These are phyloP conservation scores for Cutaneotrichosporon cutaneum DNA, from an alignment of 1,284 basidiomycete species.

Conservation along the genomic window DNA sequence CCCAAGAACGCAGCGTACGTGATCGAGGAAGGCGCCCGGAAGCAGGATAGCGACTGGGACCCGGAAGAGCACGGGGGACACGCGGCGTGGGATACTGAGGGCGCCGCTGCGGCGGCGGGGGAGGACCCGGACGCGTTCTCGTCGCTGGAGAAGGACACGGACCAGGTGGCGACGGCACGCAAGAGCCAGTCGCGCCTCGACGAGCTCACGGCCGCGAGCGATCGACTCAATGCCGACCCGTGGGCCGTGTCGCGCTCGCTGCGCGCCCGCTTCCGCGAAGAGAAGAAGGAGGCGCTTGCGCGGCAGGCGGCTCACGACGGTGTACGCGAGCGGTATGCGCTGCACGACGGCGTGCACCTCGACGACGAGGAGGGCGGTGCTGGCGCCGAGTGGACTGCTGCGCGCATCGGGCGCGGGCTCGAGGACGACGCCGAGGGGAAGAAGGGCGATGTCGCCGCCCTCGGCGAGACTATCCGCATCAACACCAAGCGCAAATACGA, in stretches of 20 bases:
- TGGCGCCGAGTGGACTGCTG: conserved; percentile 33
- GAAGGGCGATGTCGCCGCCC: background rate
- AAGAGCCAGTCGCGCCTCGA: conserved; percentile 73
- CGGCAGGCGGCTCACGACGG: conserved; percentile 56
- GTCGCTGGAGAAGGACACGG: conserved; percentile 80
- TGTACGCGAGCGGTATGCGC: conserved; percentile 72
- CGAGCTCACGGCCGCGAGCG: conserved; percentile 69
- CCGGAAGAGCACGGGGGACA: conserved; percentile 91
- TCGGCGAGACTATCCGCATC: conserved; percentile 9
- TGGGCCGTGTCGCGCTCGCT: conserved; percentile 71
- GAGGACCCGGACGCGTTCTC: conserved; percentile 68
- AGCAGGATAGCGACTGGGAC: conserved; percentile 94
- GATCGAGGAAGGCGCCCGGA: conserved; percentile 82
- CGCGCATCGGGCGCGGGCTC: conserved; percentile 11
- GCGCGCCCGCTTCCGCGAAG: conserved; percentile 76
- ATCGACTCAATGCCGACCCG: conserved; percentile 76
- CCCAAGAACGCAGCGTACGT: conserved; percentile 94
- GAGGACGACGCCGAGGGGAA: background rate
- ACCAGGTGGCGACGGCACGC: conserved; percentile 68
- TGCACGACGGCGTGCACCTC: conserved; percentile 58
- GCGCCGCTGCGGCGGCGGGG: conserved; percentile 46
- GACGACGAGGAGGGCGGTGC: conserved; percentile 35
- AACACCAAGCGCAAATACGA: conserved; percentile 19
- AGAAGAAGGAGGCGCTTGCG: conserved; percentile 72
- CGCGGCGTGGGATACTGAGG: conserved; percentile 72